Base-by-base conservation (phyloP, 164 flowering plant genomes). In the Vitis rupestris region DNA sequence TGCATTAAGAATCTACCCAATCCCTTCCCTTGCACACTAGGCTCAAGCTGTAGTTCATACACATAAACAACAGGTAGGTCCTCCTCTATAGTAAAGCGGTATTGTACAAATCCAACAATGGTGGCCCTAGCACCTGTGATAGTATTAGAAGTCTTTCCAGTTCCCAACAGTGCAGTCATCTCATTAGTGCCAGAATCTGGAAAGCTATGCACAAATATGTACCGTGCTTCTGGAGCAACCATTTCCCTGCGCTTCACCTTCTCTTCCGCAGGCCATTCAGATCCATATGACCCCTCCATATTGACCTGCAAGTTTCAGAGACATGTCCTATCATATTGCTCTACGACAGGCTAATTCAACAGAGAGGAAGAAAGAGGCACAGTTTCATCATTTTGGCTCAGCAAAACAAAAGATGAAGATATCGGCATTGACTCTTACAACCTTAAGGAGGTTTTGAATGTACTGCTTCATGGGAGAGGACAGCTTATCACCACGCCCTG, bases 1-100 rank as follows among this genome's bases (percentile, higher is more conserved):
- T 89, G 90, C 97, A 96, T 92, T 48, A 96, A 76, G 79, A 87
- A 90, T 50, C 82, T 86, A 60, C 98, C 99, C 11, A 93, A 77
- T 51, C 97, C 98, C 74, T 80, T 93, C 71, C 97, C 87, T 70
- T 86, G 98, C 27, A 87, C 82, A 67, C 31, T 80, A 75, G 84
- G 78, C 82, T 90, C 94, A 55, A 96, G 88, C 78, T 96, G 99
- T 50, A 96, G 71, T 70, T 96, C 99, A 81, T 93, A 96, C 50
- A 93, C 88, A 80, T 93, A 96, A 47, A 88, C 75, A 66, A 93
- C 97, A 49, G 99, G 99, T 48, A 90, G 51, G 47, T 90, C 94
- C 73, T 96, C 99, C 84, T 93, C 99, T 29, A 88, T 37, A 55
- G 76, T 70, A 81, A 93, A 93, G 12, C 98, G 89, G 64, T 80